These are phyloP conservation scores for Hapsidospora chrysogenum DNA, from an alignment of 495 filamentous ascomycete genomes.

Conservation along the genomic window DNA sequence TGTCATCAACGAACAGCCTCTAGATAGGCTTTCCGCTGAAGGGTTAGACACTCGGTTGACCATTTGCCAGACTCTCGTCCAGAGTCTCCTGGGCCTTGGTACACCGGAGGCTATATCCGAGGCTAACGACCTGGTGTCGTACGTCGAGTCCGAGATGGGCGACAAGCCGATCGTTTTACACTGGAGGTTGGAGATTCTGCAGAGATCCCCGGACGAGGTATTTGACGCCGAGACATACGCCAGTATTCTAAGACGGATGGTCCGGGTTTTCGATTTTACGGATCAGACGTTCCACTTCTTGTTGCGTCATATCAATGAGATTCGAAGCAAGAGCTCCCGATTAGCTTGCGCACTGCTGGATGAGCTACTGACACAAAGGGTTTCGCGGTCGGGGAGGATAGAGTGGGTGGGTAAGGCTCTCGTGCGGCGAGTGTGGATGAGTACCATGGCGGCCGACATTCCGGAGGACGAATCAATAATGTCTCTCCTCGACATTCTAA, in stretches of 20 bases:
- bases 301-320: conserved; percentile 50
- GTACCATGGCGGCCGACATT: conserved; percentile 10
- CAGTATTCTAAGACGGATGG: conserved; percentile 34
- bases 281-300: conserved; percentile 52
- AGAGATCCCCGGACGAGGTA: conserved; percentile 19
- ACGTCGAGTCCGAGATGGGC: conserved; percentile 43
- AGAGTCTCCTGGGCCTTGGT: conserved; percentile 29
- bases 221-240: conserved; percentile 34
- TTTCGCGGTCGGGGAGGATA: conserved; percentile 21
- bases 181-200: conserved; percentile 52
- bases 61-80: conserved; percentile 45
- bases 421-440: conserved; percentile 44
- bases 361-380: conserved; percentile 35
- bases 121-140: conserved; percentile 39
- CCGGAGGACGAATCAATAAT: neutral
- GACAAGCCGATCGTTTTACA: conserved; percentile 46
- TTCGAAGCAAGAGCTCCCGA: conserved; percentile 35
- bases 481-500: conserved; percentile 4
- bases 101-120: conserved; percentile 27
- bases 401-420: conserved; percentile 49
- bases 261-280: conserved; percentile 36
- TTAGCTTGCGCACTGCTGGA: conserved; percentile 39
- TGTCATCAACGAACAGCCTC: conserved; percentile 35
- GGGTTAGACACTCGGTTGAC: conserved; percentile 47
- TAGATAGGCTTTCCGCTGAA: conserved; percentile 38